These are phyloP conservation scores for Phytophthora rubi DNA, from an alignment of 352 stramenopile genomes.

Conservation along the genomic window DNA sequence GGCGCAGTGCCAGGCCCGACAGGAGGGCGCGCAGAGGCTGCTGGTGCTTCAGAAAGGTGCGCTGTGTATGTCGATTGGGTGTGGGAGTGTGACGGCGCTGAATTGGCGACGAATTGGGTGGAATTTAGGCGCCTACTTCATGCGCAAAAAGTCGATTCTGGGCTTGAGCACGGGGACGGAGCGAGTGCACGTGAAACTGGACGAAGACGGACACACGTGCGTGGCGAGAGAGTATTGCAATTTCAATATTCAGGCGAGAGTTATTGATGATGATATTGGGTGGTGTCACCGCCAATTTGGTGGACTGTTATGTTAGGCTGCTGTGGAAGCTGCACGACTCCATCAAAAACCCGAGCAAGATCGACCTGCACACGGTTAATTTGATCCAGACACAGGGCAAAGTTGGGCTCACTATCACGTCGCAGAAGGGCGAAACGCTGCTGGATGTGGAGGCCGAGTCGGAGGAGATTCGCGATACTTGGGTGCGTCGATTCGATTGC, in stretches of 20 bases:
- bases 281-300: not conserved
- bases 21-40: constrained; percentile 69
- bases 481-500: constrained; percentile 43
- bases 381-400: constrained; percentile 60
- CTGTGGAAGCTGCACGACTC: constrained; percentile 71
- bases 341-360: constrained; percentile 52
- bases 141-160: constrained; percentile 79
- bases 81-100: not conserved
- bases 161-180: constrained; percentile 70
- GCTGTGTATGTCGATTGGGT: not conserved
- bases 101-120: not conserved
- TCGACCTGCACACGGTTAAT: constrained; percentile 58
- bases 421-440: constrained; percentile 63
- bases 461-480: constrained; percentile 65
- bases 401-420: constrained; percentile 57
- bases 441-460: constrained; percentile 79
- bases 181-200: constrained; percentile 67
- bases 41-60: constrained; percentile 79
- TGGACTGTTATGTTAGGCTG: constrained; percentile 48
- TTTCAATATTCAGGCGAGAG: not conserved
- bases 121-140: constrained; percentile 62
- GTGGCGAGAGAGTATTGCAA: not conserved
- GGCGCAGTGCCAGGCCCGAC: constrained; percentile 72
- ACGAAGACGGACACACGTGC: constrained; percentile 66
- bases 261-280: not conserved